Evolutionary conservation across 1,284 basidiomycete genomes (phyloP).

Genomic region (Fomitopsis pinicola): DNA sequence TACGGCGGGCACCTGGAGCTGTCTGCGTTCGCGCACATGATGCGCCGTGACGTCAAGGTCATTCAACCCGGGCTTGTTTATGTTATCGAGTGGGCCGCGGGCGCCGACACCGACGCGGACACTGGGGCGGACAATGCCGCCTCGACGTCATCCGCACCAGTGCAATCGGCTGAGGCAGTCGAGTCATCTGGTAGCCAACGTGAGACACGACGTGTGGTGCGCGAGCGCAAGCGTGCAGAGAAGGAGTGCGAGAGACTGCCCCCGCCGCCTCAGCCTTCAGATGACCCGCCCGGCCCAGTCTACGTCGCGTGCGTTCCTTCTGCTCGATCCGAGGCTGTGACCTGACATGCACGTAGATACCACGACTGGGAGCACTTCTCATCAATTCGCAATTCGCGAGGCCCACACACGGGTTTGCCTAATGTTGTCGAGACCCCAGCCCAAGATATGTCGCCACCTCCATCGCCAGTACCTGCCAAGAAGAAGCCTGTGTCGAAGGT

Average conservation of each 20-base stretch:
- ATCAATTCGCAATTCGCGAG: constrained; percentile 83
- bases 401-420: constrained; percentile 80
- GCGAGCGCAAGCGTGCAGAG: constrained; percentile 34
- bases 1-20: constrained; percentile 92
- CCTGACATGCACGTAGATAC: constrained; percentile 46
- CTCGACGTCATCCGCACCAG: constrained; percentile 12
- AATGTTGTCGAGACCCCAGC: constrained; percentile 54
- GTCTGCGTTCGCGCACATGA: constrained; percentile 84
- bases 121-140: constrained; percentile 19
- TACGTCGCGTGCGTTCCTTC: constrained; percentile 71
- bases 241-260: constrained; percentile 21
- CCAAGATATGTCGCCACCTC: constrained; percentile 14
- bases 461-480: constrained; percentile 19
- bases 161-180: constrained; percentile 8
- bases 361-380: constrained; percentile 95
- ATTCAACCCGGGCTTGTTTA: constrained; percentile 86
- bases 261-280: constrained; percentile 23
- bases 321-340: not conserved
- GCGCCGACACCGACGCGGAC: constrained; percentile 30
- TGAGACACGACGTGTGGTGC: constrained; percentile 28
- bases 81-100: constrained; percentile 71
- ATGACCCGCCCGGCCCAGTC: constrained; percentile 40
- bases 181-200: constrained; percentile 28
- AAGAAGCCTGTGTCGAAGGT: constrained; percentile 26
- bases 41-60: constrained; percentile 79